These are phyloP conservation scores for Luffa aegyptiaca DNA, from an alignment of 306 rosid species.

Conservation along the genomic window DNA sequence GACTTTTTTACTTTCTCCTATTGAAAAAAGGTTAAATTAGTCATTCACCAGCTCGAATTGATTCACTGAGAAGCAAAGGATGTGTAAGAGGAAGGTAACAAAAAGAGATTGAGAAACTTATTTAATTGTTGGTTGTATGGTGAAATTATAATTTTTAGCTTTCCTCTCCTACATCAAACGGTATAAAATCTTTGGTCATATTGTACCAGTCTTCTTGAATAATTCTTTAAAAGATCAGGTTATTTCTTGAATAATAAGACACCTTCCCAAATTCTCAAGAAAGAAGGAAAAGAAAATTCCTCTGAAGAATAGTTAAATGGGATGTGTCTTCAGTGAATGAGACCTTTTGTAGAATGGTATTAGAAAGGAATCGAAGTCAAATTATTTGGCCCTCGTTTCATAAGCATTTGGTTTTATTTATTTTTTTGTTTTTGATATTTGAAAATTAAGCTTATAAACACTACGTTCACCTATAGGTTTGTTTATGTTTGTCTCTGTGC, in stretches of 20 bases:
- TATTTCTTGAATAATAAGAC: background rate
- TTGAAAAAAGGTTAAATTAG: background rate
- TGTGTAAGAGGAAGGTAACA: background rate
- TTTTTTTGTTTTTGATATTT: too few species aligned
- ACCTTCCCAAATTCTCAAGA: background rate
- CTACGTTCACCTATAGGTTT: too few species aligned
- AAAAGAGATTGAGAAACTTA: too few species aligned
- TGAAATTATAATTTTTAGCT: too few species aligned
- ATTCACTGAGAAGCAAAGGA: background rate
- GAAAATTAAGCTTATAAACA: too few species aligned
- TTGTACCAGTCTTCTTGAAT: too few species aligned
- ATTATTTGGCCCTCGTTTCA: too few species aligned
- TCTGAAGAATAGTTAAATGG: background rate
- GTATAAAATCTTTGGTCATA: too few species aligned
- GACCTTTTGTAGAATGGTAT: background rate
- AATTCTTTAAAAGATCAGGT: background rate
- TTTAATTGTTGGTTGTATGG: too few species aligned
- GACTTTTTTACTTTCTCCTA: background rate
- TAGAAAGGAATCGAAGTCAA: background rate
- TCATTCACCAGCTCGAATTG: background rate
- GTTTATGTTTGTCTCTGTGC: too few species aligned
- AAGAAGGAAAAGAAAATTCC: background rate
- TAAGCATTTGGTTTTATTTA: too few species aligned
- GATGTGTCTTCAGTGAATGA: background rate
- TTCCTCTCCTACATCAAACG: too few species aligned